Percentiles rank a stretch among this genome's conserved stretches.
phyloP scores from a whole-genome alignment of 2,329 filamentous ascomycete genomes.

The Pestalotiopsis fici region DNA sequence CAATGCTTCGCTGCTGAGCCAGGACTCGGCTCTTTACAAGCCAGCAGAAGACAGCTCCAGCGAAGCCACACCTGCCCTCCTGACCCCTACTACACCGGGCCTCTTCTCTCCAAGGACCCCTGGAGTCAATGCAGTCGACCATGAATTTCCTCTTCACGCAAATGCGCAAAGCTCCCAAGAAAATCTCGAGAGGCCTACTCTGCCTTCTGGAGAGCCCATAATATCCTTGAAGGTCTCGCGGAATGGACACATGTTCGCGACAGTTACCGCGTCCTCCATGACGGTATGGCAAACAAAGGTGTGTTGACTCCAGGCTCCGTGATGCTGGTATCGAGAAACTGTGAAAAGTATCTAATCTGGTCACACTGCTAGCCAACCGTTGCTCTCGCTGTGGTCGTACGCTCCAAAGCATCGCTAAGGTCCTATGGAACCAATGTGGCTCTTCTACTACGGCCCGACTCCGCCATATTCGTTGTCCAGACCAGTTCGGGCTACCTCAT shows the following conservation, averaged over 20 bases:
- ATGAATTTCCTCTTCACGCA: conserved; percentile 43
- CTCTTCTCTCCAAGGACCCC: conserved; percentile 59
- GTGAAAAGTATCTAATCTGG: conserved; percentile 22
- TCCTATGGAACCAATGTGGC: conserved; percentile 85
- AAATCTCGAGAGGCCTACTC: conserved; percentile 35
- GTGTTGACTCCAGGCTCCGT: conserved; percentile 27
- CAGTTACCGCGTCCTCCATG: conserved; percentile 81
- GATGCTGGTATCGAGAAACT: conserved; percentile 15
- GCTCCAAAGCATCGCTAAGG: conserved; percentile 76
- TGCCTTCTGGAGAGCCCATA: conserved; percentile 60
- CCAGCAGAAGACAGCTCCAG: conserved; percentile 24
- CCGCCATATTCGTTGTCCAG: conserved; percentile 87
- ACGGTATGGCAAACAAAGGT: conserved; percentile 98
- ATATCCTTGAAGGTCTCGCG: conserved; percentile 76
- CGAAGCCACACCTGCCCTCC: conserved; percentile 34
- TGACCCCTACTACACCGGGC: conserved; percentile 31
- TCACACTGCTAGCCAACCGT: conserved; percentile 71
- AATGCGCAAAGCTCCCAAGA: conserved; percentile 27
- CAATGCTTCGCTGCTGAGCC: conserved; percentile 27
- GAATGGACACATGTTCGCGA: conserved; percentile 80
- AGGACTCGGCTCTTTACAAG: conserved; percentile 21
- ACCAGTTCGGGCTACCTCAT: conserved; percentile 86
- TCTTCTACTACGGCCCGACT: conserved; percentile 86
- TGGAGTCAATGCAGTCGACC: conserved; percentile 59
- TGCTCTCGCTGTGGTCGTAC: conserved; percentile 80